A percentile compares a stretch with the other conserved stretches of the same genome.
Conservation (phyloP, 1,139 yeast genomes). For the Pichiaceae sp. region DNA sequence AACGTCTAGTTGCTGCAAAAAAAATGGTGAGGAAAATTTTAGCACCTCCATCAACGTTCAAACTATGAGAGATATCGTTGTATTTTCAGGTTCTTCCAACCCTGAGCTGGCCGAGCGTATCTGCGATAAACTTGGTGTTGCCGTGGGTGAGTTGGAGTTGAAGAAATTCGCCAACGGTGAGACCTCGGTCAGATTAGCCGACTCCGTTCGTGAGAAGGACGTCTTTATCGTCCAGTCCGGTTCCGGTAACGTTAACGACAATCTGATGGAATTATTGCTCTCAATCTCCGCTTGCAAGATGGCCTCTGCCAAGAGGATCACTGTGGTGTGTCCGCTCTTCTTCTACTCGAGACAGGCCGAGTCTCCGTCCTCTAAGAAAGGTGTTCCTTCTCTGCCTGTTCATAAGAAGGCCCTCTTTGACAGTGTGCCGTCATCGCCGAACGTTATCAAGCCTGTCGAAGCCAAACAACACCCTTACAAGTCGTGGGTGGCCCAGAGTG, state of each 20-base stretch:
- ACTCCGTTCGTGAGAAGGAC: constrained; percentile 88
- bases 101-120: constrained; percentile 55
- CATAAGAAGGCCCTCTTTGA: constrained; percentile 27
- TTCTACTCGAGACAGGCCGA: constrained; percentile 97
- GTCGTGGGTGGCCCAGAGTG: constrained; percentile 95
- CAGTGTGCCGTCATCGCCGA: constrained; percentile 58
- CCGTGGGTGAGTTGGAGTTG: constrained; percentile 48
- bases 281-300: constrained; percentile 92
- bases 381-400: constrained; percentile 39
- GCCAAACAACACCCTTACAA: constrained; percentile 42
- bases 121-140: constrained; percentile 55
- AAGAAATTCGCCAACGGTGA: constrained; percentile 78
- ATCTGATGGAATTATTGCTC: constrained; percentile 78
- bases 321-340: constrained; percentile 90
- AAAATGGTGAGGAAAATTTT: no score
- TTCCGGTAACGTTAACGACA: constrained; percentile 88
- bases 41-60: not conserved
- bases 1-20: constrained; percentile 8
- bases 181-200: constrained; percentile 74
- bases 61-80: constrained; percentile 64
- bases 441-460: constrained; percentile 8
- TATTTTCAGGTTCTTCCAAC: constrained; percentile 71
- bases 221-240: constrained; percentile 72
- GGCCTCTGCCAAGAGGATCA: constrained; percentile 87
- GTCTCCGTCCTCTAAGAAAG: constrained; percentile 69